These are phyloP conservation scores for Cytospora paraplurivora DNA, from an alignment of 2,329 filamentous ascomycete genomes.

Conservation along the genomic window DNA sequence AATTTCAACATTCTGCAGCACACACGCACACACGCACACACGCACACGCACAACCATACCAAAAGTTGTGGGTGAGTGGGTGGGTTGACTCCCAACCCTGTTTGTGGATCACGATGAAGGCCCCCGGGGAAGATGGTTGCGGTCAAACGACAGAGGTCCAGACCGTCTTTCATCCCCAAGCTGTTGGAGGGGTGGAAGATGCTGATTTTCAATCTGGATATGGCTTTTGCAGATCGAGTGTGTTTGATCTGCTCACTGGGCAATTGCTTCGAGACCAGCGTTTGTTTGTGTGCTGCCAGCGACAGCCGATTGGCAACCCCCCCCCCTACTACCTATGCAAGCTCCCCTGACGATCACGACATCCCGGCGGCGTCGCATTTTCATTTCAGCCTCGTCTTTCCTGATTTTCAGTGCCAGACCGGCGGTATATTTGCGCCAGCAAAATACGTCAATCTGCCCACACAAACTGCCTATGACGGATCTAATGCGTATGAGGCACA, in stretches of 20 bases:
- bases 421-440: slow-evolving; percentile 3
- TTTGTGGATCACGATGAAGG: slow-evolving; percentile 12
- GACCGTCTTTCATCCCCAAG: slow-evolving; percentile 17
- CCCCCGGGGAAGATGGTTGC: slow-evolving; percentile 16
- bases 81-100: slow-evolving; percentile 12
- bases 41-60: slow-evolving; percentile 6
- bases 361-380: slow-evolving; percentile 12
- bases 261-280: slow-evolving; percentile 15
- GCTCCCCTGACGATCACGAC: slow-evolving; percentile 26
- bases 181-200: slow-evolving; percentile 1
- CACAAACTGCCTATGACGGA: background rate
- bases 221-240: slow-evolving; percentile 1
- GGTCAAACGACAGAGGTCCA: slow-evolving; percentile 19
- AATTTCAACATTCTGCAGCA: slow-evolving; percentile 26
- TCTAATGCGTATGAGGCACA: slow-evolving; percentile 1
- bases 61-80: slow-evolving; percentile 12
- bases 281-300: background rate
- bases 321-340: background rate
- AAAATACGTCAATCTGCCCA: slow-evolving; percentile 1
- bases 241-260: slow-evolving; percentile 20
- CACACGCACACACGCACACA: slow-evolving; percentile 24
- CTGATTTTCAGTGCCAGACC: slow-evolving; percentile 10
- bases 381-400: slow-evolving; percentile 23
- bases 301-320: slow-evolving; percentile 9
- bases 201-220: background rate